Percentiles rank a stretch among this genome's conserved stretches.
Conservation (phyloP, 495 filamentous ascomycete genomes). For the Symbiotaphrina buchneri region DNA sequence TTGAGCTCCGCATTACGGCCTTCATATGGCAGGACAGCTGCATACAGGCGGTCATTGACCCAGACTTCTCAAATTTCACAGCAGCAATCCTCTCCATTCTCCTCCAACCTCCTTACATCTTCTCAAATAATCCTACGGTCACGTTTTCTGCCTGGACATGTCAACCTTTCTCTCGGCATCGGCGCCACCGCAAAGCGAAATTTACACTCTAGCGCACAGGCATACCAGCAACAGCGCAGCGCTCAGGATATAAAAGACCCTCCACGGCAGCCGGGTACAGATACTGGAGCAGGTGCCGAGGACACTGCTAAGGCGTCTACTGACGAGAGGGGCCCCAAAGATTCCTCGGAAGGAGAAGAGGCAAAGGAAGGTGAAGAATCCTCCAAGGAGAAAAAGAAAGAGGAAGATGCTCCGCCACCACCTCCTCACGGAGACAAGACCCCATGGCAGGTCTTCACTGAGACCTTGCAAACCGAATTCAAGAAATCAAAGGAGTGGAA, state of each 20-base stretch:
- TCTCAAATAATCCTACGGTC: constrained; percentile 1
- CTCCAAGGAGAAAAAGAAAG: constrained; percentile 31
- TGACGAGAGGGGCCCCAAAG: constrained; percentile 5
- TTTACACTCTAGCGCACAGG: constrained; percentile 18
- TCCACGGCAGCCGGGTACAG: constrained; percentile 2
- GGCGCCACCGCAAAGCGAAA: too few species aligned
- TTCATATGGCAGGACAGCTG: constrained; percentile 25
- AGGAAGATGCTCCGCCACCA: constrained; percentile 52
- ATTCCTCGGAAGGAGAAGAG: constrained; percentile 19
- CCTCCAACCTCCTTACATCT: background rate
- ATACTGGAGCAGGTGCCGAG: background rate
- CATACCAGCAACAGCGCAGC: constrained; percentile 19
- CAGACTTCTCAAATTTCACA: background rate
- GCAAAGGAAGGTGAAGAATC: constrained; percentile 11
- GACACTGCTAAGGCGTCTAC: too few species aligned
- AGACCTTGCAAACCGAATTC: constrained; percentile 80
- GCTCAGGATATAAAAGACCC: constrained; percentile 14
- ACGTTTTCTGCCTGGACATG: background rate
- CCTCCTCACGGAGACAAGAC: constrained; percentile 95
- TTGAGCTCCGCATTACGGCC: constrained; percentile 4
- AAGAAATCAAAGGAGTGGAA: constrained; percentile 98
- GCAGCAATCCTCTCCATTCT: constrained; percentile 3
- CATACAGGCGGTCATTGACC: constrained; percentile 32
- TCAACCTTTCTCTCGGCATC: too few species aligned
- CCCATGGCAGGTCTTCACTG: constrained; percentile 94